Percentiles rank a stretch among this genome's conserved stretches.
phyloP scores from a whole-genome alignment of 2,329 filamentous ascomycete genomes.

The Berkeleyomyces rouxiae region DNA sequence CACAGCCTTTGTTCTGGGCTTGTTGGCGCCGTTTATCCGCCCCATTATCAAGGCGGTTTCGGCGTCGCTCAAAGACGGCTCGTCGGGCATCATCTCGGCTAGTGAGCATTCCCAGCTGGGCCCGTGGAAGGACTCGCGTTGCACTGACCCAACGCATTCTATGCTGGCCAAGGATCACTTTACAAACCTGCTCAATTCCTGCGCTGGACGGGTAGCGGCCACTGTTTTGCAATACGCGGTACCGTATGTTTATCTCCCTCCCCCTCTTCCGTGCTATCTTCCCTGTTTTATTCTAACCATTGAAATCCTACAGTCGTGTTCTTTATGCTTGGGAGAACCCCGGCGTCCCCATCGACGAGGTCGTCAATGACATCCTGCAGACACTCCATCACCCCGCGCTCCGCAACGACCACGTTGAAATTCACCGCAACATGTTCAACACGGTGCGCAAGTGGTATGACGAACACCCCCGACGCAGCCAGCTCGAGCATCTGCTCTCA shows the following conservation, averaged over 20 bases:
- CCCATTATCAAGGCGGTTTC: conserved; percentile 83
- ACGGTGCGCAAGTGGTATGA: conserved; percentile 71
- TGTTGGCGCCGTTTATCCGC: conserved; percentile 79
- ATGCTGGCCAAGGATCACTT: conserved; percentile 78
- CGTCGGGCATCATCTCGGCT: conserved; percentile 49
- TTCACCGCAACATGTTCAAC: conserved; percentile 77
- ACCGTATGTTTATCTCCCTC: conserved; percentile 36
- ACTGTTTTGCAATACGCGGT: conserved; percentile 74
- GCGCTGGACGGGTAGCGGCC: conserved; percentile 55
- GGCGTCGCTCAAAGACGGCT: conserved; percentile 70
- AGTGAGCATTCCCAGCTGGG: conserved; percentile 62
- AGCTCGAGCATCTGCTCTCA: conserved; percentile 58
- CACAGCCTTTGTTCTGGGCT: conserved; percentile 77
- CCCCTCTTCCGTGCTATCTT: conserved; percentile 20
- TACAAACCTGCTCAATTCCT: conserved; percentile 60
- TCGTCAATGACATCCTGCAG: conserved; percentile 62
- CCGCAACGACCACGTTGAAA: conserved; percentile 57
- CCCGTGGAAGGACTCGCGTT: conserved; percentile 60
- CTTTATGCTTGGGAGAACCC: conserved; percentile 89
- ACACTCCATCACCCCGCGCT: conserved; percentile 85
- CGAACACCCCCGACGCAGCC: conserved; percentile 46
- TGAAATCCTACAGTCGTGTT: conserved; percentile 35
- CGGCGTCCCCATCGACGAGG: conserved; percentile 64
- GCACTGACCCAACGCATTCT: conserved; percentile 65
- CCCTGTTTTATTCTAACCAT: background rate